Percentiles rank a stretch among this genome's conserved stretches.
These are phyloP conservation scores for Tuber indicum DNA, from an alignment of 495 filamentous ascomycete genomes.

Conservation along the genomic window DNA sequence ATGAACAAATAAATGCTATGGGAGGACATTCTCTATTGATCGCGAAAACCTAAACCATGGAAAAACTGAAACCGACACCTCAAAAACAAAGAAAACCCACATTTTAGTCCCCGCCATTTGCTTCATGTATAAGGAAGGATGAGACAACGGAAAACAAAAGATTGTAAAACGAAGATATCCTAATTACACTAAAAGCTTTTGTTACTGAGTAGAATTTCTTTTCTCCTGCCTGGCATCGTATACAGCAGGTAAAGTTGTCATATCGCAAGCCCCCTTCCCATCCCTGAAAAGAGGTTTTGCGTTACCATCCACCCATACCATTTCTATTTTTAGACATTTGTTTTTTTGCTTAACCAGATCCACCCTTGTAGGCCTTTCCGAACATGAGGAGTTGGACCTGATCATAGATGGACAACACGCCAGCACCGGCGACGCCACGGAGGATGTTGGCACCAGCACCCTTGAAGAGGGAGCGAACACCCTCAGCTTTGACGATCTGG, in stretches of 20 bases:
- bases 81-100: conserved; percentile 20
- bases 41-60: conserved; percentile 17
- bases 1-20: background rate
- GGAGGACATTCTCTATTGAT: conserved; percentile 6
- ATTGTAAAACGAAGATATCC: conserved; percentile 9
- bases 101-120: conserved; percentile 8
- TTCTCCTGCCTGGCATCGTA: conserved; percentile 10
- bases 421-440: conserved; percentile 99
- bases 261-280: conserved; percentile 10
- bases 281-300: conserved; percentile 10
- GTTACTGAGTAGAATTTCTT: conserved; percentile 13
- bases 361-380: conserved; percentile 98
- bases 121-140: conserved; percentile 14
- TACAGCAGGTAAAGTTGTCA: conserved; percentile 22
- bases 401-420: conserved; percentile 99
- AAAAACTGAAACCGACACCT: conserved; percentile 13
- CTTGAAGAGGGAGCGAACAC: conserved; percentile 98
- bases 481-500: conserved; percentile 96
- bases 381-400: conserved; percentile 97
- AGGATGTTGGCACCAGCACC: conserved; percentile 99
- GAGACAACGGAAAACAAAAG: conserved; percentile 5
- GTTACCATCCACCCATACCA: conserved; percentile 16
- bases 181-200: conserved; percentile 13
- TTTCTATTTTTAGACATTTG: conserved; percentile 17
- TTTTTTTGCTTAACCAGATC: conserved; percentile 59